These are phyloP conservation scores for Yamadazyma sp. DNA, from an alignment of 805 yeast genomes.

Conservation along the genomic window DNA sequence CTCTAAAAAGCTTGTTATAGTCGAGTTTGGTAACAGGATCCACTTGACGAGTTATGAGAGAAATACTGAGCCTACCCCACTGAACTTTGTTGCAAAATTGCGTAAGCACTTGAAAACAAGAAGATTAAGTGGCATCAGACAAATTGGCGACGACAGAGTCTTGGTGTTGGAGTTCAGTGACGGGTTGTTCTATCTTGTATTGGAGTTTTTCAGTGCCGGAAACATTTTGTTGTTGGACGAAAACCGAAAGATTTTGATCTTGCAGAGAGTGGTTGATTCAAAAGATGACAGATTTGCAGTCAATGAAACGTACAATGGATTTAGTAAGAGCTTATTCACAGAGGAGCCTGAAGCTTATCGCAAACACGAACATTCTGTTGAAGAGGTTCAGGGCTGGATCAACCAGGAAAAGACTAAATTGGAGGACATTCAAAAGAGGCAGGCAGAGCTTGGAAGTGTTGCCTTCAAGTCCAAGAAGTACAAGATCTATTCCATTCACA, in stretches of 20 bases:
- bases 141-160: constrained; percentile 79
- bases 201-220: constrained; percentile 96
- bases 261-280: constrained; percentile 80
- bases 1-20: constrained; percentile 68
- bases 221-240: constrained; percentile 78
- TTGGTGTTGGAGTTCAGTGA: constrained; percentile 82
- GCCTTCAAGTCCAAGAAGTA: constrained; percentile 28
- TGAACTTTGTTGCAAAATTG: constrained; percentile 80
- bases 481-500: constrained; percentile 63
- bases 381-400: constrained; percentile 42
- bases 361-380: constrained; percentile 24
- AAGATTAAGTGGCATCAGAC: constrained; percentile 69
- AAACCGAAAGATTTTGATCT: constrained; percentile 61
- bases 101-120: constrained; percentile 84
- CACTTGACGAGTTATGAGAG: constrained; percentile 80
- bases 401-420: constrained; percentile 29
- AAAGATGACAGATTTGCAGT: constrained; percentile 67
- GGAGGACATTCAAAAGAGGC: constrained; percentile 8
- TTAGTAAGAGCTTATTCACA: constrained; percentile 50
- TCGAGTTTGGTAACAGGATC: constrained; percentile 84
- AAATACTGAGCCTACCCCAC: constrained; percentile 77
- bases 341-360: constrained; percentile 14
- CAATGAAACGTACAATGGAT: constrained; percentile 66
- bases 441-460: not conserved
- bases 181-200: constrained; percentile 70